phyloP scores from a whole-genome alignment of 2,329 filamentous ascomycete species.

The Verticillium isaacii region DNA sequence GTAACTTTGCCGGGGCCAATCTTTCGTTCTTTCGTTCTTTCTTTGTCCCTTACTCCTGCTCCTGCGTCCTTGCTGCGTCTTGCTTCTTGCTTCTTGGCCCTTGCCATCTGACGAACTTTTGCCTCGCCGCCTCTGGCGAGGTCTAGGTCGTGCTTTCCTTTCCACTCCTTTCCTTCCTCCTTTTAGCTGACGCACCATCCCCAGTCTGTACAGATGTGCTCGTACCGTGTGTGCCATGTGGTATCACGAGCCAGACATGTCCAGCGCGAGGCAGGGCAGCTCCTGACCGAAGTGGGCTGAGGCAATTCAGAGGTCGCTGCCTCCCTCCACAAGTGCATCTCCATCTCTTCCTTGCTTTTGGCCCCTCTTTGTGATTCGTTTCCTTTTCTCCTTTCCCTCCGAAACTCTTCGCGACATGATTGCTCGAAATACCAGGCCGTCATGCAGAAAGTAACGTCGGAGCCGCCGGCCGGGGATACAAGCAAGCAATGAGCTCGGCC shows the following conservation, averaged over 20 bases:
- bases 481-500: background rate
- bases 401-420: background rate
- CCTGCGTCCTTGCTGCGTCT: background rate
- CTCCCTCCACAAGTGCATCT: no score
- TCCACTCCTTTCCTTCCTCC: no score
- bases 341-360: background rate
- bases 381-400: slow-evolving; percentile 4
- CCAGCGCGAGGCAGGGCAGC: background rate
- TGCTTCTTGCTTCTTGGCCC: background rate
- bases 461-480: background rate
- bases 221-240: no score
- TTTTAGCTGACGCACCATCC: no score
- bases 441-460: background rate
- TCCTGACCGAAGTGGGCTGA: background rate
- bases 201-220: no score
- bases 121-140: background rate
- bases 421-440: background rate
- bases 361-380: background rate
- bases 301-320: no score
- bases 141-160: no score
- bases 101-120: background rate
- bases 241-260: background rate
- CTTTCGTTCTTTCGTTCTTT: background rate
- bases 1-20: no score
- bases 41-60: no score